These are phyloP conservation scores for Pseudocercospora cruenta DNA, from an alignment of 2,329 filamentous ascomycete genomes.

Conservation along the genomic window DNA sequence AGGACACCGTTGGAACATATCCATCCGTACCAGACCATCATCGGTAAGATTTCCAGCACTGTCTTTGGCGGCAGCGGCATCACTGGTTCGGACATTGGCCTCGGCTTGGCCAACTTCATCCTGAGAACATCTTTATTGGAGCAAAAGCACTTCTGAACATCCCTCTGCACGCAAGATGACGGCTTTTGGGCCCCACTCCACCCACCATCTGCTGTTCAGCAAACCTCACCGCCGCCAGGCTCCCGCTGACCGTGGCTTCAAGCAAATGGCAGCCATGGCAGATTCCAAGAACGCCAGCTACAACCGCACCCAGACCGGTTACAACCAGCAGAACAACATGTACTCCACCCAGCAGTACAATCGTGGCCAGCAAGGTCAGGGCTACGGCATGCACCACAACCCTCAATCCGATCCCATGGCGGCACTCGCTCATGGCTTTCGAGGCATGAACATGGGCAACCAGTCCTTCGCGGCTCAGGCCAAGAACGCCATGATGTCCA, in stretches of 20 bases:
- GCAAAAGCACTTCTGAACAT: constrained; percentile 12
- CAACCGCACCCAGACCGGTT: constrained; percentile 36
- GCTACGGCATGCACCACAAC: constrained; percentile 41
- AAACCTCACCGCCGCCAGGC: constrained; percentile 24
- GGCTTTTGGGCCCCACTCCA: constrained; percentile 16
- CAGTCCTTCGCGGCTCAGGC: constrained; percentile 40
- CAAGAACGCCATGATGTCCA: constrained; percentile 41
- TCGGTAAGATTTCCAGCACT: constrained; percentile 29
- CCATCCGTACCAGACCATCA: constrained; percentile 31
- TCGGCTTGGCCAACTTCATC: constrained; percentile 14
- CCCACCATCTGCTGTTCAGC: constrained; percentile 25
- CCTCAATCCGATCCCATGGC: constrained; percentile 38
- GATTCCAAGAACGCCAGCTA: constrained; percentile 39
- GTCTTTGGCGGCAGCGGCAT: constrained; percentile 17
- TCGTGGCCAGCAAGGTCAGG: constrained; percentile 36
- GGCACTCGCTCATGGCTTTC: constrained; percentile 44
- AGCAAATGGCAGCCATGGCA: constrained; percentile 39
- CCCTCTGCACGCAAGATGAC: constrained; percentile 21
- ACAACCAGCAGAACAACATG: constrained; percentile 34
- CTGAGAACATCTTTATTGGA: constrained; percentile 19
- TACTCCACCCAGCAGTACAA: constrained; percentile 38
- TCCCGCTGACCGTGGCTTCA: constrained; percentile 27
- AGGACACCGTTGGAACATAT: constrained; percentile 29
- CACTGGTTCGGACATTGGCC: constrained; percentile 19
- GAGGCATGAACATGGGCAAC: constrained; percentile 44